phyloP scores from a whole-genome alignment of 805 yeast genomes.

The Yamadazyma phyllophila region DNA sequence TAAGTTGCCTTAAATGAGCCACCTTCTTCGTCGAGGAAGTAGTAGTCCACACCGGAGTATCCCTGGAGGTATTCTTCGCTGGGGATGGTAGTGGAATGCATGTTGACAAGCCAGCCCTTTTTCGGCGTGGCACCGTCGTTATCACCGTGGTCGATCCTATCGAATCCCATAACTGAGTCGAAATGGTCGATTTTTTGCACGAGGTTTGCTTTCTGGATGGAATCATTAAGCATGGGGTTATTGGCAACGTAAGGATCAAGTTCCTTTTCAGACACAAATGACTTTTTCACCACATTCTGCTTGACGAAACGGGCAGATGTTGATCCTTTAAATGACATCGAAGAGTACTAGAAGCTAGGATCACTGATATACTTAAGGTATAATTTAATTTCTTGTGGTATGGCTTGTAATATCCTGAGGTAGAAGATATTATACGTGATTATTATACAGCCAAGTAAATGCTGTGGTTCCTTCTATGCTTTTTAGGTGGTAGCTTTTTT shows the following conservation, averaged over 20 bases:
- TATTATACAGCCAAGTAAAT: no score
- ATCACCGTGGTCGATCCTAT: constrained; percentile 70
- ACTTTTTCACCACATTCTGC: constrained; percentile 22
- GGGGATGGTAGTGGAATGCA: constrained; percentile 82
- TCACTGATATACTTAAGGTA: not conserved
- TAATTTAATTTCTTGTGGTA: no score
- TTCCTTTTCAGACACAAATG: not conserved
- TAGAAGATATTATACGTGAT: no score
- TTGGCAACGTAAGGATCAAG: constrained; percentile 24
- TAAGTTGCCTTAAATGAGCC: constrained; percentile 88
- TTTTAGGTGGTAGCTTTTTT: no score
- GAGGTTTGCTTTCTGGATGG: constrained; percentile 49
- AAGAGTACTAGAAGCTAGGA: not conserved
- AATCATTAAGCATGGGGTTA: constrained; percentile 37
- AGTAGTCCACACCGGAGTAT: constrained; percentile 86
- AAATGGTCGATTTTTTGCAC: constrained; percentile 62
- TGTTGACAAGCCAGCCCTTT: constrained; percentile 89
- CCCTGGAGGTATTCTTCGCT: constrained; percentile 62
- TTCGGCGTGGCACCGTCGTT: constrained; percentile 44
- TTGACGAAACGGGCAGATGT: constrained; percentile 53
- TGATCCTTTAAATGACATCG: constrained; percentile 41
- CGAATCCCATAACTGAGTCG: constrained; percentile 87
- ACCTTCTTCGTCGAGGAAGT: constrained; percentile 94
- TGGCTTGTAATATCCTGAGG: no score
- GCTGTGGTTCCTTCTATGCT: no score